These are phyloP conservation scores for Clonostachys byssicola DNA, from an alignment of 2,329 filamentous ascomycete species.

Conservation along the genomic window DNA sequence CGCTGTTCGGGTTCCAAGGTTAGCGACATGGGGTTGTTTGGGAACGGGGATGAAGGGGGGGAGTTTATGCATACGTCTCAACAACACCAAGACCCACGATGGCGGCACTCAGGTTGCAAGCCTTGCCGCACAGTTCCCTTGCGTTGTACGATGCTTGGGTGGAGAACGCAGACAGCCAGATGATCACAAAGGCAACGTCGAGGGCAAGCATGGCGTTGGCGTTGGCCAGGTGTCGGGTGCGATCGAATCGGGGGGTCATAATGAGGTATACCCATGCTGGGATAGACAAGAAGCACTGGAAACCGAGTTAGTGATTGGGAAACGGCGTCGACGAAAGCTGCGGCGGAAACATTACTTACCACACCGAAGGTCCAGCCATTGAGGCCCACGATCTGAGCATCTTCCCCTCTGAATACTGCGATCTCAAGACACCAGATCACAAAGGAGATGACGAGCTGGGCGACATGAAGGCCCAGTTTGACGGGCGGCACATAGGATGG, in stretches of 20 bases:
- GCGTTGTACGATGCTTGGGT: conserved; percentile 62
- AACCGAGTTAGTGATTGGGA: conserved; percentile 1
- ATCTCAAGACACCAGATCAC: conserved; percentile 57
- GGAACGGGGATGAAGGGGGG: background rate
- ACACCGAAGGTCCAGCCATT: conserved; percentile 62
- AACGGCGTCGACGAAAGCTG: background rate
- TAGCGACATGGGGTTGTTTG: background rate
- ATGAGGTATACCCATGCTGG: conserved; percentile 62
- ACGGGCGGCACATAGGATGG: conserved; percentile 47
- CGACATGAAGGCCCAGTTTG: conserved; percentile 54
- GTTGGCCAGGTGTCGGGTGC: conserved; percentile 57
- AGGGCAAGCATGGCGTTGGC: conserved; percentile 57
- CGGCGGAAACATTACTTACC: conserved; percentile 33
- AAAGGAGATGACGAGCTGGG: conserved; percentile 50
- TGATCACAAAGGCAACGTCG: conserved; percentile 51
- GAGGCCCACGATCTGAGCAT: conserved; percentile 47
- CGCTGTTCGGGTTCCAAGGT: conserved; percentile 24
- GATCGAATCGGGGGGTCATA: conserved; percentile 59
- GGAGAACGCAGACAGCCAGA: conserved; percentile 66
- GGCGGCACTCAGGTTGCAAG: conserved; percentile 57
- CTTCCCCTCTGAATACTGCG: conserved; percentile 46
- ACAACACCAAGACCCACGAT: conserved; percentile 61
- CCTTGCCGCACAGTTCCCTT: conserved; percentile 46
- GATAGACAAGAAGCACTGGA: conserved; percentile 59
- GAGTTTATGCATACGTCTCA: conserved; percentile 44